Evolutionary conservation across 179 eudicot genomes (phyloP).

Genomic region (Silene coronaria): DNA sequence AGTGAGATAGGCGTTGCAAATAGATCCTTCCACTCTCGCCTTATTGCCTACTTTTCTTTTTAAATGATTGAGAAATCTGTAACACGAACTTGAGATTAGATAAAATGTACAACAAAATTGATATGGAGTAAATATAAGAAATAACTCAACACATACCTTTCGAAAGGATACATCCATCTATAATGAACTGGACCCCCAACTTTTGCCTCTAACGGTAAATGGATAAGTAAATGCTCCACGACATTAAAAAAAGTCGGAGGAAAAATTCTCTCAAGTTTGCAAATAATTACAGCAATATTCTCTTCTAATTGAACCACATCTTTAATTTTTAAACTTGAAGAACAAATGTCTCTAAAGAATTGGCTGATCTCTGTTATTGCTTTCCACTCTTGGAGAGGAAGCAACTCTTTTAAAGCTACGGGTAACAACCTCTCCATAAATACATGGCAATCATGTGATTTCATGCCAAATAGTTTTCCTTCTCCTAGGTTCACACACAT

Average conservation of each 20-base stretch:
- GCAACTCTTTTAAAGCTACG: constrained; percentile 6
- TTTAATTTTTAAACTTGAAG: background rate
- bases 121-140: too few species aligned
- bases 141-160: background rate
- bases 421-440: constrained; percentile 23
- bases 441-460: background rate
- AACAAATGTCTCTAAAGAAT: constrained; percentile 14
- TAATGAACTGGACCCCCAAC: too few species aligned
- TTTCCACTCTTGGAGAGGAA: constrained; percentile 12
- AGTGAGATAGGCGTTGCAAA: constrained; percentile 6
- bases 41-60: constrained; percentile 16
- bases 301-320: background rate
- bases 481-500: background rate
- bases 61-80: background rate
- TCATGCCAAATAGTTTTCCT: background rate
- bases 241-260: too few species aligned
- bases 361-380: background rate
- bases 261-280: background rate
- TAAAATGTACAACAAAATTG: too few species aligned
- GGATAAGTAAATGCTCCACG: too few species aligned
- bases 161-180: constrained; percentile 15
- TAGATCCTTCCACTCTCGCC: constrained; percentile 8
- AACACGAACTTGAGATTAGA: too few species aligned
- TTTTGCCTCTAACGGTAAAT: too few species aligned
- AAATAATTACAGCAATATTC: background rate